phyloP scores from a whole-genome alignment of 2,329 filamentous ascomycete genomes.

The Cordyceps tenuipes region DNA sequence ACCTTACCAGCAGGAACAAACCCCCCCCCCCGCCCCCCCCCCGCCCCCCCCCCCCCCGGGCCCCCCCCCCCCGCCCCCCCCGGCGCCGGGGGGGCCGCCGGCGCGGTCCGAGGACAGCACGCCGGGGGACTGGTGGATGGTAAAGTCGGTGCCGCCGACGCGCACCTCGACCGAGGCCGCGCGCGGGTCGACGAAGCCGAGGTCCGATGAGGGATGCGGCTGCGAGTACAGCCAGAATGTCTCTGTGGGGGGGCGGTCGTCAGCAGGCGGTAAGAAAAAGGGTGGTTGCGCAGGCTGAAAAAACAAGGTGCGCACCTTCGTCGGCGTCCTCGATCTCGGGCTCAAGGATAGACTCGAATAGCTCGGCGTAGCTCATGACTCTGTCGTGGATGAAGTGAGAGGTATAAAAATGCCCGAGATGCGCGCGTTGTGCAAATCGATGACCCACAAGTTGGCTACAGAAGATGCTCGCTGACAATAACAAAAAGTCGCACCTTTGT shows the following conservation, averaged over 20 bases:
- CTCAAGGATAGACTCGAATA: constrained; percentile 27
- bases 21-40: too few species aligned
- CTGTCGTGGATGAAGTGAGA: neutral
- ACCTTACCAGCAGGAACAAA: too few species aligned
- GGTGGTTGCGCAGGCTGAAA: neutral
- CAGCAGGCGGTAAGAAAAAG: neutral
- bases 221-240: constrained; percentile 81
- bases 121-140: constrained; percentile 74
- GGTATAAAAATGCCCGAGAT: neutral
- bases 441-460: too few species aligned
- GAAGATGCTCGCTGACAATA: too few species aligned
- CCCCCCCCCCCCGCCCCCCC: too few species aligned
- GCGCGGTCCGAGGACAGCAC: constrained; percentile 69
- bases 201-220: constrained; percentile 61
- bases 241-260: constrained; percentile 45
- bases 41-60: too few species aligned
- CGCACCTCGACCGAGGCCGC: constrained; percentile 57
- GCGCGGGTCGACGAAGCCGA: constrained; percentile 76
- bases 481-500: neutral
- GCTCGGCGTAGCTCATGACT: neutral
- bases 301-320: constrained; percentile 30
- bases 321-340: constrained; percentile 40
- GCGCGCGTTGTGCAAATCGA: neutral
- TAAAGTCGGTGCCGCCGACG: constrained; percentile 61
- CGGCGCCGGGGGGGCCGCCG: constrained; percentile 49